phyloP scores from a whole-genome alignment of 805 yeast species.

The Jamesozyma hellenica region DNA sequence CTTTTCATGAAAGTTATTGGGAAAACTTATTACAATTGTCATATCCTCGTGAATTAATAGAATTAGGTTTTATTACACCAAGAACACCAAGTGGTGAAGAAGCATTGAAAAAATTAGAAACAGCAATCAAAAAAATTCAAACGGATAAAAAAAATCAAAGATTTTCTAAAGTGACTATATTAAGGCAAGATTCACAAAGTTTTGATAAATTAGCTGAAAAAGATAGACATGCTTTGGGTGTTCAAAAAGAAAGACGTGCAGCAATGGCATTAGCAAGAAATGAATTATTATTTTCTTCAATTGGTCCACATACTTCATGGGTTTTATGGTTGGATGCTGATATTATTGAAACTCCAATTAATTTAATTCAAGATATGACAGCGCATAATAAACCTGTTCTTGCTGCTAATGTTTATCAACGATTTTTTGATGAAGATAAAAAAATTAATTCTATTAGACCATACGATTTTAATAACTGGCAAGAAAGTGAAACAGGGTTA shows the following conservation, averaged over 20 bases:
- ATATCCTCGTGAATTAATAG: conserved; percentile 78
- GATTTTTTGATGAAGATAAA: conserved; percentile 54
- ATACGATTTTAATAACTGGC: conserved; percentile 95
- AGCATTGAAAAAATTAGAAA: conserved; percentile 63
- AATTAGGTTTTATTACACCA: conserved; percentile 88
- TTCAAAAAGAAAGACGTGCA: conserved; percentile 80
- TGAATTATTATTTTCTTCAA: conserved; percentile 77
- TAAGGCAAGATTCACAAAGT: conserved; percentile 83
- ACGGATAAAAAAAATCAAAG: conserved; percentile 50
- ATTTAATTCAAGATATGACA: conserved; percentile 79
- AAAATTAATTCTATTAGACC: conserved; percentile 58
- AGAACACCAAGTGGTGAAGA: conserved; percentile 70
- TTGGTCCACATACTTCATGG: conserved; percentile 89
- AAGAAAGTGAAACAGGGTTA: conserved; percentile 70
- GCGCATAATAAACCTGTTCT: conserved; percentile 76
- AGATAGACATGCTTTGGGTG: conserved; percentile 79
- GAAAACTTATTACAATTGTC: conserved; percentile 59
- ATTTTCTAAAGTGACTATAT: conserved; percentile 74
- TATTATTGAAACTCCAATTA: conserved; percentile 76
- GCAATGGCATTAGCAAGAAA: conserved; percentile 93
- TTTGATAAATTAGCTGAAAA: conserved; percentile 68
- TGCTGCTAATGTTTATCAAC: conserved; percentile 89
- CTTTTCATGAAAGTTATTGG: conserved; percentile 84
- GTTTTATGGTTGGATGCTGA: conserved; percentile 95
- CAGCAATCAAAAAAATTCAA: conserved; percentile 65